Evolutionary conservation across 2,329 filamentous ascomycete species (phyloP).

Genomic region (Aureobasidium sp.): DNA sequence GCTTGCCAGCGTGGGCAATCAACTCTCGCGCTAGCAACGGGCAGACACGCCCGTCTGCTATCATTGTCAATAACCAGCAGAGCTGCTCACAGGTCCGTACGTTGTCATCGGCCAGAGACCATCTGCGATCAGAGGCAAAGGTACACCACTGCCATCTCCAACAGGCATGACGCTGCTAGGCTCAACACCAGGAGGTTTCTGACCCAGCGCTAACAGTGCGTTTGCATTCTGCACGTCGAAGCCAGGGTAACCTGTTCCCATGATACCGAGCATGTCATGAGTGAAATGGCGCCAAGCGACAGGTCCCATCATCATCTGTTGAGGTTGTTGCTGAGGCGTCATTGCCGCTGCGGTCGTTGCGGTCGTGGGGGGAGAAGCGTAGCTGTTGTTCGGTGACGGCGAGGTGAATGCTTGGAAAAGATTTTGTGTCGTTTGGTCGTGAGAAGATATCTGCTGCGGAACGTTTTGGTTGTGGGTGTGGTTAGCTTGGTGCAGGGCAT

Average conservation of each 20-base stretch:
- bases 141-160: background rate
- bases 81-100: slow-evolving; percentile 10
- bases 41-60: background rate
- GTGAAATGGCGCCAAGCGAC: slow-evolving; percentile 26
- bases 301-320: slow-evolving; percentile 17
- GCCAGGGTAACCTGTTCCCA: slow-evolving; percentile 19
- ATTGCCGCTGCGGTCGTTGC: slow-evolving; percentile 5
- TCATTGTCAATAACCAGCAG: slow-evolving; percentile 8
- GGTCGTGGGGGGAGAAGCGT: slow-evolving; percentile 1
- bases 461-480: slow-evolving; percentile 13
- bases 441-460: slow-evolving; percentile 7
- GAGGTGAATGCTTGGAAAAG: slow-evolving; percentile 10
- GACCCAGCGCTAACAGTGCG: slow-evolving; percentile 29
- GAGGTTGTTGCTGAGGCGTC: slow-evolving; percentile 10
- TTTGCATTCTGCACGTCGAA: slow-evolving; percentile 32
- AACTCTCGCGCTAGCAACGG: background rate
- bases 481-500: slow-evolving; percentile 12
- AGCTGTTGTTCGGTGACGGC: slow-evolving; percentile 4
- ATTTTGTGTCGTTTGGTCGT: slow-evolving; percentile 6
- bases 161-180: slow-evolving; percentile 4
- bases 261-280: slow-evolving; percentile 18
- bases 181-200: slow-evolving; percentile 18
- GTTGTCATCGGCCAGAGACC: slow-evolving; percentile 10
- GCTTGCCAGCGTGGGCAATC: background rate
- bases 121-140: background rate